A percentile compares a stretch with the other conserved stretches of the same genome.
phyloP scores from a whole-genome alignment of 345 rosid genomes.

The Leavenworthia alabamica region DNA sequence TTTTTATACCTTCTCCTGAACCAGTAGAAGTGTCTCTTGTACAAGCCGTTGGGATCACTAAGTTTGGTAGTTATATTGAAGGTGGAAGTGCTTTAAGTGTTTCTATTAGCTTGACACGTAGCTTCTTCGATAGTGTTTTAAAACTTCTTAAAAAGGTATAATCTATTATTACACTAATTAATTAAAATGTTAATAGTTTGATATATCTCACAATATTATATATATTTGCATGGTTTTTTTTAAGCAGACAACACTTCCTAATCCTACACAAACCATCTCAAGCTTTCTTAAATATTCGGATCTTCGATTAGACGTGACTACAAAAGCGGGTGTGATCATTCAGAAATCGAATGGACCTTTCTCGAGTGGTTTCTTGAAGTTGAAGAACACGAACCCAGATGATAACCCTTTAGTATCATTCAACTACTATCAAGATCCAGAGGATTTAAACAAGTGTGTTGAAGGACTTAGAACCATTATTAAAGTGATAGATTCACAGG shows the following conservation, averaged over 20 bases:
- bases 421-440: slow-evolving; percentile 57
- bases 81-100: slow-evolving; percentile 45
- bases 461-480: slow-evolving; percentile 45
- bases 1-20: slow-evolving; percentile 49
- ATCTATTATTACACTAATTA: neutral
- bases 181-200: neutral
- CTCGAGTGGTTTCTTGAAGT: slow-evolving; percentile 51
- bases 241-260: neutral
- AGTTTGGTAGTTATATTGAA: slow-evolving; percentile 47
- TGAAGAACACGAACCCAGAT: slow-evolving; percentile 34
- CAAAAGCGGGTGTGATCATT: slow-evolving; percentile 41
- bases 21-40: slow-evolving; percentile 56
- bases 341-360: slow-evolving; percentile 48
- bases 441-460: slow-evolving; percentile 48
- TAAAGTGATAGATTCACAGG: slow-evolving; percentile 37
- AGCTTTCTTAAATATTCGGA: slow-evolving; percentile 28
- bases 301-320: slow-evolving; percentile 23
- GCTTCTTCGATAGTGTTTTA: slow-evolving; percentile 24
- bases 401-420: slow-evolving; percentile 60
- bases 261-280: slow-evolving; percentile 15
- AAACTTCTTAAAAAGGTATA: slow-evolving; percentile 39
- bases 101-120: slow-evolving; percentile 35
- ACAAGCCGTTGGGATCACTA: slow-evolving; percentile 57
- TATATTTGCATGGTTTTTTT: neutral
- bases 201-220: neutral